These are phyloP conservation scores for Boletus tomentosulus DNA, from an alignment of 768 basidiomycete species.

Conservation along the genomic window DNA sequence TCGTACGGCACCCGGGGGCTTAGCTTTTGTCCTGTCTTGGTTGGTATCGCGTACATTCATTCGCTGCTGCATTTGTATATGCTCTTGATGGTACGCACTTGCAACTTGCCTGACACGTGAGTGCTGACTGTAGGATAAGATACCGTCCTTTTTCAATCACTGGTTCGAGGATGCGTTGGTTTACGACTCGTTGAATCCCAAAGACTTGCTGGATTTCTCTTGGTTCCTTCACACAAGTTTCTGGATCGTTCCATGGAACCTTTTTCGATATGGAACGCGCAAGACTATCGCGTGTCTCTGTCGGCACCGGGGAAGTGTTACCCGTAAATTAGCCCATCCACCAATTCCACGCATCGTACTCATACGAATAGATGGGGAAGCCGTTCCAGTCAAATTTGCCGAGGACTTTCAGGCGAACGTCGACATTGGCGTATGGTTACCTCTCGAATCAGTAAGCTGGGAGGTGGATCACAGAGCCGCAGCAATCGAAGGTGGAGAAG, in stretches of 20 bases:
- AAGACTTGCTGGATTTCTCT: not conserved
- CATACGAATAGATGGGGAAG: slow-evolving; percentile 11
- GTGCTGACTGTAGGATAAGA: slow-evolving; percentile 11
- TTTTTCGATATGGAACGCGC: slow-evolving; percentile 1
- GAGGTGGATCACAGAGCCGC: not conserved
- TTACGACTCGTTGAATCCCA: slow-evolving; percentile 11
- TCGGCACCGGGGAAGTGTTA: not conserved
- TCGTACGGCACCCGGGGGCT: slow-evolving; percentile 9
- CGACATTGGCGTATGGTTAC: not conserved
- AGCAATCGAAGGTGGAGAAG: not conserved
- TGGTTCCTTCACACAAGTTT: slow-evolving; percentile 5
- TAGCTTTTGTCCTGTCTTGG: slow-evolving; percentile 21
- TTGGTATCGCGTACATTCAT: slow-evolving; percentile 8
- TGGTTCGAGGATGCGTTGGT: slow-evolving; percentile 18
- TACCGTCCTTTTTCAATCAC: slow-evolving; percentile 14
- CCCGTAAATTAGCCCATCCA: not conserved
- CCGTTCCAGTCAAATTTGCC: slow-evolving; percentile 3
- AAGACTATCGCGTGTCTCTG: slow-evolving; percentile 1
- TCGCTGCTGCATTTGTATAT: slow-evolving; percentile 21
- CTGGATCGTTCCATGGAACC: slow-evolving; percentile 3
- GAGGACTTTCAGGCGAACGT: not conserved
- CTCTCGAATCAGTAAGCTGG: not conserved
- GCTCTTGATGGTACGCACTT: slow-evolving; percentile 18
- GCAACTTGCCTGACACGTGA: not conserved
- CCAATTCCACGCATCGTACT: slow-evolving; percentile 16